These are phyloP conservation scores for Taphrina populina DNA, from an alignment of 1,139 yeast genomes.

Conservation along the genomic window DNA sequence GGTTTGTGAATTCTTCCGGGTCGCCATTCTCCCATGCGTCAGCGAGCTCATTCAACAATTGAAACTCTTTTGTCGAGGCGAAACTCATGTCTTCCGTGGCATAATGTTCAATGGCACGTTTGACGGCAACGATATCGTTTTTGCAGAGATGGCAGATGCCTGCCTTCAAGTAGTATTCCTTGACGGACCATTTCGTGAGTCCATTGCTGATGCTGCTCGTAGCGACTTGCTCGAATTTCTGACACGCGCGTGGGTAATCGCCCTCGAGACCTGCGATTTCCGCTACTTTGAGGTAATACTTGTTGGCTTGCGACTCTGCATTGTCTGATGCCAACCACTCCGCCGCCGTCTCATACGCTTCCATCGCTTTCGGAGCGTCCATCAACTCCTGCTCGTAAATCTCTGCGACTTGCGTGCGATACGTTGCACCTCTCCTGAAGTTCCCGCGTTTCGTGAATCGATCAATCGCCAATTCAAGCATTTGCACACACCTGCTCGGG, in stretches of 20 bases:
- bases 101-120: slow-evolving; percentile 65
- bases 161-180: slow-evolving; percentile 84
- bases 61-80: slow-evolving; percentile 73
- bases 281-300: slow-evolving; percentile 85
- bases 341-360: slow-evolving; percentile 87
- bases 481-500: slow-evolving; percentile 53
- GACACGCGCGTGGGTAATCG: slow-evolving; percentile 48
- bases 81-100: slow-evolving; percentile 74
- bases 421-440: slow-evolving; percentile 93
- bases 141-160: slow-evolving; percentile 74
- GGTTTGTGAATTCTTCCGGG: slow-evolving; percentile 68
- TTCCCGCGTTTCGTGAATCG: slow-evolving; percentile 88
- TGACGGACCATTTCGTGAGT: slow-evolving; percentile 83
- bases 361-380: slow-evolving; percentile 67
- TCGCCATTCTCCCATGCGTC: slow-evolving; percentile 79
- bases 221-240: slow-evolving; percentile 35
- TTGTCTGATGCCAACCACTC: slow-evolving; percentile 94
- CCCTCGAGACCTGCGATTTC: slow-evolving; percentile 79
- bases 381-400: slow-evolving; percentile 72
- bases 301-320: slow-evolving; percentile 86
- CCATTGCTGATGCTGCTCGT: slow-evolving; percentile 61
- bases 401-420: slow-evolving; percentile 85
- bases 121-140: slow-evolving; percentile 77
- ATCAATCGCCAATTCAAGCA: slow-evolving; percentile 73
- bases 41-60: slow-evolving; percentile 53